phyloP scores from a whole-genome alignment of 371 early-diverging fungal genomes.

The Racocetra persica region DNA sequence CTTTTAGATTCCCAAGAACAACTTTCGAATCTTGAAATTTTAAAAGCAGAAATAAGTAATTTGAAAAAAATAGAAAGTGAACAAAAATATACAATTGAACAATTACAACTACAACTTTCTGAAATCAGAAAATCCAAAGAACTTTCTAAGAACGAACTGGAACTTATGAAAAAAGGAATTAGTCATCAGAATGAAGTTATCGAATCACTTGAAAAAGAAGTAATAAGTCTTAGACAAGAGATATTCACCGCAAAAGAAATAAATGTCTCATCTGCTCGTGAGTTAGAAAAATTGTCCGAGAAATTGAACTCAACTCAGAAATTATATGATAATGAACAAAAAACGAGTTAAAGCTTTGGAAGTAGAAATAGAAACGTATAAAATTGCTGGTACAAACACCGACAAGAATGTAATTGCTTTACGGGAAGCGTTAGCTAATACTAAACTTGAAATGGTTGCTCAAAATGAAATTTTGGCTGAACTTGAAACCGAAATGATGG shows the following conservation, averaged over 20 bases:
- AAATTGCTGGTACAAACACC: not conserved
- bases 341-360: slow-evolving; percentile 1
- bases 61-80: slow-evolving; percentile 3
- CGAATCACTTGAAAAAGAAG: slow-evolving; percentile 5
- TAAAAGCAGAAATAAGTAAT: not conserved
- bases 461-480: slow-evolving; percentile 20
- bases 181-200: not conserved
- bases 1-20: not conserved
- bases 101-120: slow-evolving; percentile 7
- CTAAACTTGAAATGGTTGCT: slow-evolving; percentile 18
- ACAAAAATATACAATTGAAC: slow-evolving; percentile 4
- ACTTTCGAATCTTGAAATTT: too few species aligned
- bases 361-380: slow-evolving; percentile 10
- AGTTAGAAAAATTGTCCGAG: slow-evolving; percentile 10
- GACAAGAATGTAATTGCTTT: not conserved
- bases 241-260: not conserved
- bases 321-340: not conserved
- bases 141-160: not conserved
- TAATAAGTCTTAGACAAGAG: slow-evolving; percentile 14
- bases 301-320: not conserved
- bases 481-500: slow-evolving; percentile 25
- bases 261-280: not conserved
- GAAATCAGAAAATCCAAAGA: slow-evolving; percentile 13
- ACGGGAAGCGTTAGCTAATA: not conserved
- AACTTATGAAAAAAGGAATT: slow-evolving; percentile 10